Conservation (phyloP, 257 asterid species). For the Ajuga chamaepitys region DNA sequence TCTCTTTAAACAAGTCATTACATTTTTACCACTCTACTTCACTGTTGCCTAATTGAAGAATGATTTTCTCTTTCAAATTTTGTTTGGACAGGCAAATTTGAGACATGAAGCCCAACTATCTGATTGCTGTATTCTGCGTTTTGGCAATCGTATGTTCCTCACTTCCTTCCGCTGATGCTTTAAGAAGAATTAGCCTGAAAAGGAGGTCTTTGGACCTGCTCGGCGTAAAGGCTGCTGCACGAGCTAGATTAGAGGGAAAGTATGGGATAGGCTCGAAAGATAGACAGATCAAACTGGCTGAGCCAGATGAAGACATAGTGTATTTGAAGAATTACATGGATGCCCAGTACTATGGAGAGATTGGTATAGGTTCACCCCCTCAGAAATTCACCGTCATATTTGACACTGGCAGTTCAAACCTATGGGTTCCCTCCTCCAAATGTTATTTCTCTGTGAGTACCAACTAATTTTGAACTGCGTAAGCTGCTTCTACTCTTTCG, state of each 20-base stretch:
- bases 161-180: slow-evolving; percentile 54
- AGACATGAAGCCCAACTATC: slow-evolving; percentile 44
- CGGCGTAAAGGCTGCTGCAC: slow-evolving; percentile 47
- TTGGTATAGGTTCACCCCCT: slow-evolving; percentile 83
- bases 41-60: not conserved
- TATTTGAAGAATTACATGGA: slow-evolving; percentile 78
- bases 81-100: slow-evolving; percentile 30
- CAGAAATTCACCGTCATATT: slow-evolving; percentile 82
- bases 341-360: slow-evolving; percentile 95
- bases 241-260: slow-evolving; percentile 35
- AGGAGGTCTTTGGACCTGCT: slow-evolving; percentile 47
- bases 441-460: slow-evolving; percentile 92
- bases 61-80: not conserved
- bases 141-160: slow-evolving; percentile 42
- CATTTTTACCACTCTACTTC: not conserved
- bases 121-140: slow-evolving; percentile 36
- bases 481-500: not conserved
- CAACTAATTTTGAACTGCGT: not conserved
- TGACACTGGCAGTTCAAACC: slow-evolving; percentile 95
- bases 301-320: slow-evolving; percentile 39
- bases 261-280: slow-evolving; percentile 24
- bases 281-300: slow-evolving; percentile 36
- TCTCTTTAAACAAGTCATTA: not conserved
- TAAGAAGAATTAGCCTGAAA: slow-evolving; percentile 56
- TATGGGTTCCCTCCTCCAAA: slow-evolving; percentile 94